Evolutionary conservation across 305 asterid species (phyloP), one percentile per base, ranked within the genome.

Genomic region (Fraxinus baroniana): DNA sequence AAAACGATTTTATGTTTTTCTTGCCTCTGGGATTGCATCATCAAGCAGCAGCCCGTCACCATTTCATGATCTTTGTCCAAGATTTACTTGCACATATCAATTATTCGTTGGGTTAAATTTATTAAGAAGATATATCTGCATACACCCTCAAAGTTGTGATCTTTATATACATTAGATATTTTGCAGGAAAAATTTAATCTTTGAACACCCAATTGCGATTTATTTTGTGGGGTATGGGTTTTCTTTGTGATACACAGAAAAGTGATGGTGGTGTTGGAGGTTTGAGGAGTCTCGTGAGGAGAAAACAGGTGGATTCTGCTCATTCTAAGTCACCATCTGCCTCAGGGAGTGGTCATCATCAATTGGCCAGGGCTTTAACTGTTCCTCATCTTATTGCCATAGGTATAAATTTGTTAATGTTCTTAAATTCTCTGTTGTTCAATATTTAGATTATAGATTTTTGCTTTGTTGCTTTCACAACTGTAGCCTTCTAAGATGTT

Each of bases 231-330:
- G 90, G 39, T 76, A 92, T 90, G 96, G 95, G 90, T 35, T 76
- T 84, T 88, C 44, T 36, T n/a, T 80, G 84, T 80, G 93, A 87
- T 81, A 44, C 86, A 4, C 88, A 87, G 83, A 88, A 74, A 46
- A 74, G 82, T 68, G 84, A 88, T 36, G 88, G 83, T 77, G 83
- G 86, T 17, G 80, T 33, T 76, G 87, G 92, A 81, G 92, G 89
- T 83, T 85, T 94, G 86, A 90, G 88, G 86, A 83, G 92, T 76
- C 86, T 95, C 44, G 89, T 89, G 82, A 93, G 99, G 92, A 93
- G 99, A 87, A 95, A 95, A 79, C 97, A 87, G 88, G 99, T 95
- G 77, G 99, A 95, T 89, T 92, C 94, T 87, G 90, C 87, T 79
- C 89, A 86, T 81, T 79, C 94, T 15, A 84, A 78, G 72, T 62